Evolutionary conservation across 306 rosid species (phyloP).

Genomic region (Glycine latifolia): DNA sequence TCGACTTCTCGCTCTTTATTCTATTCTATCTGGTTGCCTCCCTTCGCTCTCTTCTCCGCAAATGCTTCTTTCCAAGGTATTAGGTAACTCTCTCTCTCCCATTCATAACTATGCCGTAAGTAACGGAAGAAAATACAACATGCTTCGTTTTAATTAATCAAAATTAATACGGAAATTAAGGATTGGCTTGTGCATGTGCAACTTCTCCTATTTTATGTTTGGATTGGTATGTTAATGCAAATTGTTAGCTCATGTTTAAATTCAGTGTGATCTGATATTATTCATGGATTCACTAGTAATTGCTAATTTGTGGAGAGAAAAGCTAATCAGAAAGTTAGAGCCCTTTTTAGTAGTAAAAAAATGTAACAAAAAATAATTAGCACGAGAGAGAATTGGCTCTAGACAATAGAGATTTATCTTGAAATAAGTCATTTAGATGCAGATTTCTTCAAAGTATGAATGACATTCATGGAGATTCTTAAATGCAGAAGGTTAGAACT

Average conservation of each 20-base stretch:
- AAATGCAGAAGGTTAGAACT: slow-evolving; percentile 50
- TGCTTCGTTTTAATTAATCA: background rate
- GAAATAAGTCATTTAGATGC: background rate
- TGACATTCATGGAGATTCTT: slow-evolving; percentile 40
- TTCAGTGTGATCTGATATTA: background rate
- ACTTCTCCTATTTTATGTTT: background rate
- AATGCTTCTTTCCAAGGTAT: background rate
- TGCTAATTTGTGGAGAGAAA: background rate
- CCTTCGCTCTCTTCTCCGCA: background rate
- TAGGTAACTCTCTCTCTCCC: background rate
- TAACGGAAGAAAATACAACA: background rate
- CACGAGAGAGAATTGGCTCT: background rate
- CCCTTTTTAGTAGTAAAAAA: background rate
- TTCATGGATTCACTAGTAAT: background rate
- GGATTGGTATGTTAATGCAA: background rate
- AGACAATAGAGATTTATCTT: background rate
- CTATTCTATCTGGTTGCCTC: background rate
- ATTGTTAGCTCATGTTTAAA: background rate
- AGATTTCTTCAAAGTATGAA: background rate
- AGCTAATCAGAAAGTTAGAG: background rate
- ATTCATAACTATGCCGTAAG: background rate
- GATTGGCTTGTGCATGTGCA: background rate
- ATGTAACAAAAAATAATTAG: background rate
- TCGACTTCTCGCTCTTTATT: background rate
- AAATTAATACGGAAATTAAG: background rate